phyloP scores from a whole-genome alignment of 225 moss, liverwort and hornwort species.

The Antitrichia curtipendula region DNA sequence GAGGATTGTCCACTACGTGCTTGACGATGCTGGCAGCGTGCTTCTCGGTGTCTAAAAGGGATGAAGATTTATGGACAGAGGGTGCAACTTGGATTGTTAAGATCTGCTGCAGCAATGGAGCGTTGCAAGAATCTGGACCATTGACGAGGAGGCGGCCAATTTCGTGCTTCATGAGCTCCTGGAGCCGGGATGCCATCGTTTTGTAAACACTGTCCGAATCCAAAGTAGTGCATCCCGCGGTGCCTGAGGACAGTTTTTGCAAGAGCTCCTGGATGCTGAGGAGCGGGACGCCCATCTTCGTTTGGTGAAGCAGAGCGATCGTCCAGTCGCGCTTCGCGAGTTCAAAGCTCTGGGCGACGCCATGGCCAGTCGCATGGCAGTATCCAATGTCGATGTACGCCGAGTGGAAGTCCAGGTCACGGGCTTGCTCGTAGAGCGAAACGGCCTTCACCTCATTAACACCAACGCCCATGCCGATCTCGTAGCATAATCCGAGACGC shows the following conservation, averaged over 20 bases:
- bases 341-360: slow-evolving; percentile 9
- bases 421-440: slow-evolving; percentile 21
- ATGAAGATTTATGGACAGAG: neutral
- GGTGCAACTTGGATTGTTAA: neutral
- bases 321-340: slow-evolving; percentile 1
- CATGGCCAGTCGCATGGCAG: slow-evolving; percentile 15
- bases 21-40: neutral
- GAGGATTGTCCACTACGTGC: neutral
- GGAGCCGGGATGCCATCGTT: slow-evolving; percentile 5
- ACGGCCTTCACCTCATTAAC: slow-evolving; percentile 9
- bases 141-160: slow-evolving; percentile 17
- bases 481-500: slow-evolving; percentile 31
- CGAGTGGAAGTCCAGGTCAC: slow-evolving; percentile 4
- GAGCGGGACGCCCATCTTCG: neutral
- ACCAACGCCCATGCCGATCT: slow-evolving; percentile 23
- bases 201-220: neutral
- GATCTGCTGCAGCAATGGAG: neutral
- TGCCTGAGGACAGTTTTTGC: neutral
- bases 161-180: slow-evolving; percentile 15
- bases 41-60: neutral
- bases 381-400: slow-evolving; percentile 20
- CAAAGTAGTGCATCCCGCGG: neutral
- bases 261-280: slow-evolving; percentile 16
- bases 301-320: slow-evolving; percentile 10
- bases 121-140: slow-evolving; percentile 31